A percentile compares a stretch with the other conserved stretches of the same genome.
Evolutionary conservation across 495 filamentous ascomycete species (phyloP).

Genomic region (Penicillium bialowiezense): DNA sequence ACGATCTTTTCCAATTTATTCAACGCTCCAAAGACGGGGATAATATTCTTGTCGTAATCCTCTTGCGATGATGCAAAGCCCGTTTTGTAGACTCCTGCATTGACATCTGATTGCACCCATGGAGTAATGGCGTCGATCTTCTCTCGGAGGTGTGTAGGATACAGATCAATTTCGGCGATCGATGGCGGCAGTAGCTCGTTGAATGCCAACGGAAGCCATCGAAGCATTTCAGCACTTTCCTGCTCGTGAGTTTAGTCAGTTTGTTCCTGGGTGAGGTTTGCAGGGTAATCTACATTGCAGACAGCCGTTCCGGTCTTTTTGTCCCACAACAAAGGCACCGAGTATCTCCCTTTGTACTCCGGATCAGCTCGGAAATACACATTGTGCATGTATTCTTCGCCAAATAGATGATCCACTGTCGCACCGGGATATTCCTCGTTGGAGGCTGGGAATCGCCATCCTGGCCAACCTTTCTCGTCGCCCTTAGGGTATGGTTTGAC

Average conservation of each 20-base stretch:
- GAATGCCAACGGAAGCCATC: constrained; percentile 49
- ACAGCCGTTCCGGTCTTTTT: constrained; percentile 46
- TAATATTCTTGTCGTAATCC: constrained; percentile 42
- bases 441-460: constrained; percentile 48
- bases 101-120: constrained; percentile 48
- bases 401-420: constrained; percentile 51
- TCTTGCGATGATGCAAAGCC: constrained; percentile 50
- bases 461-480: constrained; percentile 46
- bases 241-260: constrained; percentile 4
- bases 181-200: constrained; percentile 33
- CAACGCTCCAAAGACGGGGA: constrained; percentile 48
- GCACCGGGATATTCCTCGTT: constrained; percentile 50
- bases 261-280: not conserved
- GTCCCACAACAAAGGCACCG: constrained; percentile 58
- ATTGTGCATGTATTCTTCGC: constrained; percentile 47
- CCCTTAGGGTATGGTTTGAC: constrained; percentile 71
- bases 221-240: constrained; percentile 52
- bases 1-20: constrained; percentile 50
- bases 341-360: constrained; percentile 51
- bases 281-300: constrained; percentile 35
- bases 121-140: constrained; percentile 43
- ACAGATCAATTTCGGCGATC: constrained; percentile 37
- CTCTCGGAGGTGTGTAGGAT: constrained; percentile 36
- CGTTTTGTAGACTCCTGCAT: constrained; percentile 53
- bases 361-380: constrained; percentile 51